Conservation (phyloP, 2,329 filamentous ascomycete species). For the Beauveria medogensis region DNA sequence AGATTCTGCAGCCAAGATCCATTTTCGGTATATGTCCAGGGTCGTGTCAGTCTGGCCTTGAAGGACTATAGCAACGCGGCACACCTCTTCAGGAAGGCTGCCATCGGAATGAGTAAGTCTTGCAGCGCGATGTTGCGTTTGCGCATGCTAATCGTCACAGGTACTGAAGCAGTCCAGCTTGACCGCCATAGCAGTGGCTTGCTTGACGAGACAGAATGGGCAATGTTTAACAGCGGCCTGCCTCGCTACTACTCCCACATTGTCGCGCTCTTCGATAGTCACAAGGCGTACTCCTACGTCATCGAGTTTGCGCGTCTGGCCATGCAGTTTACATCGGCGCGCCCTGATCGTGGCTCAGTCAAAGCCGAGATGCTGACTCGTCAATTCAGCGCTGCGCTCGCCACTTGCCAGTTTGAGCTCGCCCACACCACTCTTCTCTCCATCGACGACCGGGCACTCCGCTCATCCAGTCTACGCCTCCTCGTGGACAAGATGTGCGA, state of each 20-base stretch:
- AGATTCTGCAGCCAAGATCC: constrained; percentile 48
- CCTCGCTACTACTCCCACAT: constrained; percentile 84
- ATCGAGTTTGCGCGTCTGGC: constrained; percentile 75
- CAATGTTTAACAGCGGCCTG: constrained; percentile 60
- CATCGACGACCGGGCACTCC: constrained; percentile 64
- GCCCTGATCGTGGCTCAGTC: constrained; percentile 30
- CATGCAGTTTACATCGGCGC: constrained; percentile 49
- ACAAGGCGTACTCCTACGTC: constrained; percentile 69
- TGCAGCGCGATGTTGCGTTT: neutral
- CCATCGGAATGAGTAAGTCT: constrained; percentile 69
- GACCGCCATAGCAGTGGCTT: constrained; percentile 56
- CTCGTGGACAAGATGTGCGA: constrained; percentile 65
- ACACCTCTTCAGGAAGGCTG: constrained; percentile 71
- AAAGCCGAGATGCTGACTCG: constrained; percentile 70
- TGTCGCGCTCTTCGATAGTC: constrained; percentile 69
- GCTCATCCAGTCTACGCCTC: constrained; percentile 61
- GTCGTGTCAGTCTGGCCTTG: constrained; percentile 65
- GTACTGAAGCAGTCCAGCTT: constrained; percentile 36
- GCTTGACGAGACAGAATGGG: constrained; percentile 68
- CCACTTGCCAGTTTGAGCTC: constrained; percentile 70
- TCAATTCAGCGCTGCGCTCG: constrained; percentile 73
- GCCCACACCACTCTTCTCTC: constrained; percentile 73
- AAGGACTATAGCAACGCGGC: constrained; percentile 68
- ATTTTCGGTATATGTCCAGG: constrained; percentile 76
- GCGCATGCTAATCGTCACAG: constrained; percentile 27